Base-by-base conservation (phyloP, 1,139 yeast species). In the Debaryomycetaceae sp. region DNA sequence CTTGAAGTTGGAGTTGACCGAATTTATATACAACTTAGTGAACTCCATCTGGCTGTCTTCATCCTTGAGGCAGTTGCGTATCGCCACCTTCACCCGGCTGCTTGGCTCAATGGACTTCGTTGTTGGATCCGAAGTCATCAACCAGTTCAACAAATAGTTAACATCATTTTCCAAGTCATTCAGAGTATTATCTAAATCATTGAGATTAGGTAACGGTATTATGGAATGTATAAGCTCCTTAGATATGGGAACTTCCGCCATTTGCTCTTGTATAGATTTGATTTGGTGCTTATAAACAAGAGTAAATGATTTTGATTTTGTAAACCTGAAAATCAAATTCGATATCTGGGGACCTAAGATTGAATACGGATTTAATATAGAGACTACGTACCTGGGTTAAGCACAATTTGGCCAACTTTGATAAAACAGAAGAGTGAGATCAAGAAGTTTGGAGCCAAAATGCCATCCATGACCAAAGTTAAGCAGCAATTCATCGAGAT, bases 131-230 rank as follows among this genome's bases (percentile, higher is more conserved):
- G 51, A 65, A 5, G 75, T 72, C 42, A 56, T 56, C 34, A 74
- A 58, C 76, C 76, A 74, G 42, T 69, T 55, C 8, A 75, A 58
- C 8, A 74, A 57, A 36, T 67, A 59, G 33, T 65, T 64, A 9
- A 72, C 58, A 49, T 75, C 80, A 49, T 71, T 73, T 48, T 74
- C 78, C n/a, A 66, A 56, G 34, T 73, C 76, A 13, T 57, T 54
- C 2, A 54, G 36, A 20, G 55, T 50, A 17, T 52, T 48, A 5
- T 59, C 51, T 23, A 65, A 51, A 46, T 65, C 66, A 24, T 52
- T 48, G n/a, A 65, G 54, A 1, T 54, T 52, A 1, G 62, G 57
- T 9, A 49, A 45, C 1, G 65, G 61, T 7, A 60, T 45, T n/a
- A 62, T 46, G 33, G 37, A 36, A 8, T 45, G 36, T 14, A 54